Conservation (phyloP, 345 rosid genomes). For the Angophora floribunda region DNA sequence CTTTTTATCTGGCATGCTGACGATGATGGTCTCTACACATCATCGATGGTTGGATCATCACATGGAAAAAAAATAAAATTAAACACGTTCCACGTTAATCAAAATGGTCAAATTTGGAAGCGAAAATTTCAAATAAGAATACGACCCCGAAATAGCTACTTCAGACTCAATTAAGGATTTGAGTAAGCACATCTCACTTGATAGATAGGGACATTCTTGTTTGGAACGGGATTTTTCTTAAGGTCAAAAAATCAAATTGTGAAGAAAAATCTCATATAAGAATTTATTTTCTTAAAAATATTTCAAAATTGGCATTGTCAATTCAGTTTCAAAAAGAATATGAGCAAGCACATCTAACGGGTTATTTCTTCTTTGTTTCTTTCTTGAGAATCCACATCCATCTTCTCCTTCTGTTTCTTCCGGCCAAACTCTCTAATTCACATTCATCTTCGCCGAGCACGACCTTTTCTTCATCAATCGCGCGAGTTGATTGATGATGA, state of each 20-base stretch:
- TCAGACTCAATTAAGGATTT: too few species aligned
- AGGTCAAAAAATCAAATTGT: background rate
- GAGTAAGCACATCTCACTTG: too few species aligned
- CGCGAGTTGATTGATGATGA: background rate
- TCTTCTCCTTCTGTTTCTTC: too few species aligned
- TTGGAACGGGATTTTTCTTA: too few species aligned
- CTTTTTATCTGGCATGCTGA: background rate
- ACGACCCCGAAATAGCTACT: too few species aligned
- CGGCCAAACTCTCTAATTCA: background rate
- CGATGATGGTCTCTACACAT: background rate
- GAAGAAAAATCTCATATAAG: background rate
- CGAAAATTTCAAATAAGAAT: background rate
- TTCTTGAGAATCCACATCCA: background rate
- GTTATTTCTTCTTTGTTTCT: background rate
- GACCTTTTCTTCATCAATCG: background rate
- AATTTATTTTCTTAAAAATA: too few species aligned
- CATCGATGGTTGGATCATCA: background rate
- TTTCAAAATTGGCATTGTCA: too few species aligned
- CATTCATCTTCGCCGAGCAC: background rate
- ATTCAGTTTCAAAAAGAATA: too few species aligned
- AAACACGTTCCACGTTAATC: background rate
- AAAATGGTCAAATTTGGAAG: background rate
- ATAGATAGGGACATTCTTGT: too few species aligned
- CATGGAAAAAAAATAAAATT: background rate
- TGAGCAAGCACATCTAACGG: background rate